phyloP scores from a whole-genome alignment of 176 grass and related monocot species.

The Phragmites australis region DNA sequence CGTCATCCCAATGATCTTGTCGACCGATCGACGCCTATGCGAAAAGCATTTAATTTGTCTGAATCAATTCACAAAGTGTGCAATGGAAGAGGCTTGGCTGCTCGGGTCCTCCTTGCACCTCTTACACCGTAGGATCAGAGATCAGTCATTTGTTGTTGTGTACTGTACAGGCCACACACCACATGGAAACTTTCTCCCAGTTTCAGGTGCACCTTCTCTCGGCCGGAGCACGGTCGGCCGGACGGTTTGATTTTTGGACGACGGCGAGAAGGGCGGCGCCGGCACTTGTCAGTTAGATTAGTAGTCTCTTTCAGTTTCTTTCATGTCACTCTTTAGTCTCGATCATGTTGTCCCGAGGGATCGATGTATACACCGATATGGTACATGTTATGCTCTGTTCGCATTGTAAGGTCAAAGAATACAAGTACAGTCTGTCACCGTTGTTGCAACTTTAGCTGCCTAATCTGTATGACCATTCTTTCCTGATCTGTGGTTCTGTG shows the following conservation, averaged over 20 bases:
- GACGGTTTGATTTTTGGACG: slow-evolving; percentile 36
- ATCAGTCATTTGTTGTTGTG: slow-evolving; percentile 12
- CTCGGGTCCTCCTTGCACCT: slow-evolving; percentile 54
- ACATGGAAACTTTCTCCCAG: background rate
- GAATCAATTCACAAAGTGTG: background rate
- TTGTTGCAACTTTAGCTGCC: background rate
- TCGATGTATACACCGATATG: slow-evolving; percentile 32
- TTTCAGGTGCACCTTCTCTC: slow-evolving; percentile 5
- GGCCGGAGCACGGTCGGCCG: slow-evolving; percentile 2
- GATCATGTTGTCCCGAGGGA: background rate
- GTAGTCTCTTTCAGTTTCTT: slow-evolving; percentile 22
- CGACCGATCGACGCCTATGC: no score
- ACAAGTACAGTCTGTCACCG: background rate
- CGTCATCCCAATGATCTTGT: slow-evolving; percentile 16
- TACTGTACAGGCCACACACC: slow-evolving; percentile 48
- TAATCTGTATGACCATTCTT: background rate
- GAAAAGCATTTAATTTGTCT: background rate
- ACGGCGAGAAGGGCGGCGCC: slow-evolving; percentile 16
- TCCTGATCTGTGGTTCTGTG: background rate
- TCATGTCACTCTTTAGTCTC: slow-evolving; percentile 12
- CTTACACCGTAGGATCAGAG: slow-evolving; percentile 38
- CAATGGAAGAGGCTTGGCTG: slow-evolving; percentile 51
- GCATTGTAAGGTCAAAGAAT: slow-evolving; percentile 26
- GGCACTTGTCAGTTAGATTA: background rate
- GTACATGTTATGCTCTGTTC: slow-evolving; percentile 22